Percentiles rank a stretch among this genome's conserved stretches.
Conservation (phyloP, 2,329 filamentous ascomycete genomes). For the Pyrenophora seminiperda region DNA sequence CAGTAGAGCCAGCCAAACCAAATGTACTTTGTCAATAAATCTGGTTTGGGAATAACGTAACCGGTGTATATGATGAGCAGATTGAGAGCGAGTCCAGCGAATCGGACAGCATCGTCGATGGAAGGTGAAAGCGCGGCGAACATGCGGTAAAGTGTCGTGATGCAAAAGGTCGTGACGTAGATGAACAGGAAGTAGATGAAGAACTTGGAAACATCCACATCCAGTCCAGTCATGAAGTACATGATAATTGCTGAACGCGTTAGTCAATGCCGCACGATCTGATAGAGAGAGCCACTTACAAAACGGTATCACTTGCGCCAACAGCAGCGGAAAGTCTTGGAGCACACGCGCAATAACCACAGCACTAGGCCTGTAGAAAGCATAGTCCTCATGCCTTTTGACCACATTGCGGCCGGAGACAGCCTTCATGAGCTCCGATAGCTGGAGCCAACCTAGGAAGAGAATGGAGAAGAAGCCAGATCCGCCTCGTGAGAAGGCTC, state of each 20-base stretch:
- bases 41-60: constrained; percentile 70
- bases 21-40: constrained; percentile 62
- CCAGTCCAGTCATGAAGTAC: constrained; percentile 68
- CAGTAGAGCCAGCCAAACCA: constrained; percentile 63
- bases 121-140: constrained; percentile 67
- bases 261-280: constrained; percentile 2
- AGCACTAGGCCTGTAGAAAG: constrained; percentile 72
- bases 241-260: constrained; percentile 56
- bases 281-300: constrained; percentile 17
- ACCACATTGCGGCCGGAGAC: constrained; percentile 73
- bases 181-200: constrained; percentile 70
- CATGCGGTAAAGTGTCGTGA: constrained; percentile 69
- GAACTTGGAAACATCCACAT: constrained; percentile 65
- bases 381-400: constrained; percentile 69
- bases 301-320: constrained; percentile 65
- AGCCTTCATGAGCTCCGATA: constrained; percentile 78
- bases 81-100: constrained; percentile 66
- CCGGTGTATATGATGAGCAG: constrained; percentile 68
- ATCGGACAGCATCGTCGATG: constrained; percentile 69
- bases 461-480: constrained; percentile 69
- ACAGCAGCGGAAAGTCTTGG: constrained; percentile 65
- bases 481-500: constrained; percentile 68
- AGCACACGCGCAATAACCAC: constrained; percentile 66
- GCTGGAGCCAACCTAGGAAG: constrained; percentile 72
- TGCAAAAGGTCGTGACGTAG: constrained; percentile 65